A percentile compares a stretch with the other conserved stretches of the same genome.
phyloP scores from a whole-genome alignment of 1,284 basidiomycete species.

The Malassezia brasiliensis region DNA sequence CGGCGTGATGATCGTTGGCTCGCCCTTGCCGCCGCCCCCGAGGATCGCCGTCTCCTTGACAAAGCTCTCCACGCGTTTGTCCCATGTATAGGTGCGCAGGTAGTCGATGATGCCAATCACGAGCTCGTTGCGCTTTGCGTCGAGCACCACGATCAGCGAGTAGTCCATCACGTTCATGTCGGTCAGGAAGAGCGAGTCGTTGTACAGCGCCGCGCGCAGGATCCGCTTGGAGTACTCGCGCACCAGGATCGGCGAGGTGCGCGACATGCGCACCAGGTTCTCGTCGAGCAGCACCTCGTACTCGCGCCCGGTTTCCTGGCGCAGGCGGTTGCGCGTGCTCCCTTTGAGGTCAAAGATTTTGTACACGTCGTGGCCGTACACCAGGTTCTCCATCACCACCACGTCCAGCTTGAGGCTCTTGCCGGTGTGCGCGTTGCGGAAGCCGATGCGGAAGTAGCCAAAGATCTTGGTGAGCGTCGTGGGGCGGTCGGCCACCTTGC shows the following conservation, averaged over 20 bases:
- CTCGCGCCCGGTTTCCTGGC: slow-evolving; percentile 76
- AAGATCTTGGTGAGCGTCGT: slow-evolving; percentile 94
- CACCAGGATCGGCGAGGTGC: slow-evolving; percentile 71
- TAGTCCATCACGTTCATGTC: slow-evolving; percentile 96
- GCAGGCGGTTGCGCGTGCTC: slow-evolving; percentile 52
- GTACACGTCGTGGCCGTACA: slow-evolving; percentile 78
- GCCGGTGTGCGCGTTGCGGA: slow-evolving; percentile 67
- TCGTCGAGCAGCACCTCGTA: slow-evolving; percentile 85
- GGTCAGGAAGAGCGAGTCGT: slow-evolving; percentile 74
- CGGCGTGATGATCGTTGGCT: slow-evolving; percentile 45
- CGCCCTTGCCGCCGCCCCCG: slow-evolving; percentile 54
- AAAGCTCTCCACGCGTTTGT: slow-evolving; percentile 95
- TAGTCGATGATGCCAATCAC: slow-evolving; percentile 97
- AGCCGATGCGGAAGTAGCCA: slow-evolving; percentile 91
- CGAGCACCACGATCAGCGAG: slow-evolving; percentile 83
- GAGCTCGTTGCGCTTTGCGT: slow-evolving; percentile 36
- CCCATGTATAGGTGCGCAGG: slow-evolving; percentile 89
- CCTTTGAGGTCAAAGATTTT: slow-evolving; percentile 53
- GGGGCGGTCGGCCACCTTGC: slow-evolving; percentile 59
- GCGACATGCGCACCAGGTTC: slow-evolving; percentile 63
- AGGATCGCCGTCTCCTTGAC: slow-evolving; percentile 88
- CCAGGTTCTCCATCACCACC: slow-evolving; percentile 91
- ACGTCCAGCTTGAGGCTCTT: slow-evolving; percentile 86
- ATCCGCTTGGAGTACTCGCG: slow-evolving; percentile 91
- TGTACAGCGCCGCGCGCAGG: slow-evolving; percentile 76